Conservation (phyloP, 139 green algal species). For the Coelastrella sp. region DNA sequence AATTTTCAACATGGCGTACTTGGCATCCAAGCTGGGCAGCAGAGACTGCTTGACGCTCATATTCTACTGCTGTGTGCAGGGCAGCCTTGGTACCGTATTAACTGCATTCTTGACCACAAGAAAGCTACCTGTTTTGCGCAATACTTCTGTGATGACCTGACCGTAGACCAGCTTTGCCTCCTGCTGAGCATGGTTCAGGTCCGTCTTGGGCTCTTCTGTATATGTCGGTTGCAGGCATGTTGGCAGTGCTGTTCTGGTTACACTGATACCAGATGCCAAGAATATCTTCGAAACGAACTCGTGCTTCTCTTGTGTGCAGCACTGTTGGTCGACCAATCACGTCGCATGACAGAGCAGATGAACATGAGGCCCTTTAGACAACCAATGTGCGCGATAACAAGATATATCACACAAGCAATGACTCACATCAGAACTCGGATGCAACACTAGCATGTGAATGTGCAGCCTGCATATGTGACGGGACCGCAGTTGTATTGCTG, state of each 20-base stretch:
- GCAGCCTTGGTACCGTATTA: not conserved
- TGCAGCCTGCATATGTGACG: too few relatives aligned
- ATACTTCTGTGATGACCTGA: conserved; percentile 38
- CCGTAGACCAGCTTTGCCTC: conserved; percentile 46
- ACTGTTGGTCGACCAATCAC: too few relatives aligned
- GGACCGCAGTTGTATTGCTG: not conserved
- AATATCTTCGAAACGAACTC: conserved; percentile 46
- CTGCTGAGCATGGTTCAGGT: conserved; percentile 10
- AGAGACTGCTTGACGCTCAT: not conserved
- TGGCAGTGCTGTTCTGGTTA: conserved; percentile 23
- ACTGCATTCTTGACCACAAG: too few relatives aligned
- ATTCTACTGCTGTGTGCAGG: too few relatives aligned
- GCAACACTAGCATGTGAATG: too few relatives aligned
- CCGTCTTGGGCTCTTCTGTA: conserved; percentile 41
- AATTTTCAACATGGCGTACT: too few relatives aligned
- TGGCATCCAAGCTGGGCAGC: too few relatives aligned
- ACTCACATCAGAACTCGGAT: too few relatives aligned
- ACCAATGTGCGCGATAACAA: too few relatives aligned
- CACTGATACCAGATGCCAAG: conserved; percentile 24
- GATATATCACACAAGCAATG: too few relatives aligned
- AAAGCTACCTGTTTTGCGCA: conserved; percentile 41
- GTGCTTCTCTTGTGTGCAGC: conserved; percentile 45
- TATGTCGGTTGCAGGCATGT: conserved; percentile 34
- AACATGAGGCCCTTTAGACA: too few relatives aligned
- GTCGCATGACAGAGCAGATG: too few relatives aligned